Base-by-base conservation (phyloP, 768 basidiomycete species). In the Suillus subluteus region DNA sequence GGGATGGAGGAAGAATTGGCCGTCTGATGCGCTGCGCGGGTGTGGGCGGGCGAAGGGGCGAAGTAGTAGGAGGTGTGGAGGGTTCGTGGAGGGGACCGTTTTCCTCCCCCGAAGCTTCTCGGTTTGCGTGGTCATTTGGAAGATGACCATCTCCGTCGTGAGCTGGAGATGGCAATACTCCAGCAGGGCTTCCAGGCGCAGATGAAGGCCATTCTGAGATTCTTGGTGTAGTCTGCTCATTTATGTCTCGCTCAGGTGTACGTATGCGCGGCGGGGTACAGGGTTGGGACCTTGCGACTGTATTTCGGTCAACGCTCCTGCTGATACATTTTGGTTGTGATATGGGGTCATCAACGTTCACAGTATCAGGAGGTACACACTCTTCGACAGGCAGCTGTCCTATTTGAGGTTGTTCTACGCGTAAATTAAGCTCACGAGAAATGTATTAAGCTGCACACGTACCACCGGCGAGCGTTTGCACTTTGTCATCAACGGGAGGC, bases 121-220 rank as follows among this genome's bases (percentile, higher is more conserved):
- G 62, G 23, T 35, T 64, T 40, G 18, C 50, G 11, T 58, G 64
- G 35, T 52, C 15, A 35, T 63, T 35, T 41, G 65, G 62, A 18
- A 64, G 37, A 32, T 41, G 23, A 11, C 54, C 65, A 15, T 61
- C n/a, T 62, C 70, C 64, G 4, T 21, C 52, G 41, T 35, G 62
- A 48, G 64, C 61, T 32, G 44, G 16, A 26, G 58, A 12, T 30
- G 41, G 41, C 30, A 48, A 43, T 9, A 56, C 67, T 40, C 38
- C 37, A 55, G 59, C 18, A 4, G 71, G 65, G 63, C 69, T 77
- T 8, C 73, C 71, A 23, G 68, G 69, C 12, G 65, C 59, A 12
- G 77, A 77, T 41, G 56, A 63, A 11, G 77, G 74, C 76, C 76
- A 77, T 35, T 76, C 64, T n/a, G 77, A 69, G 21, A 43, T 32